Percentiles rank a stretch among this genome's conserved stretches.
Evolutionary conservation across 805 yeast species (phyloP).

Genomic region (Tetrapisispora taiwanensis): DNA sequence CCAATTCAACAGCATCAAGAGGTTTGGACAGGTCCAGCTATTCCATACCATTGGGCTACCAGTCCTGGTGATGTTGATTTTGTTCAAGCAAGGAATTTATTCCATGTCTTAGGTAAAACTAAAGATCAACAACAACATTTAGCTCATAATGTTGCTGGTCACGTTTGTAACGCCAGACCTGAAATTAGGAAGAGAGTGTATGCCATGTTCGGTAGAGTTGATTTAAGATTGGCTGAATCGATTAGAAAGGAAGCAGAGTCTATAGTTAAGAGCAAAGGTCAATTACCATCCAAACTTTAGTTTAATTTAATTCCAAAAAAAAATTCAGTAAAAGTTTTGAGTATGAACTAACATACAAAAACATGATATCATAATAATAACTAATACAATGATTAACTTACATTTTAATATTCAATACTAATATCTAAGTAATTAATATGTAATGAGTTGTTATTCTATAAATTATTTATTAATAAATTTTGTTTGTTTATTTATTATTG

Average conservation of each 20-base stretch:
- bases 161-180: conserved; percentile 57
- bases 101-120: conserved; percentile 65
- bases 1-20: conserved; percentile 58
- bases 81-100: conserved; percentile 66
- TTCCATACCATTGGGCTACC: conserved; percentile 79
- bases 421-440: too few species aligned
- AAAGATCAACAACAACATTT: conserved; percentile 75
- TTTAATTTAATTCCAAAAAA: not conserved
- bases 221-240: conserved; percentile 53
- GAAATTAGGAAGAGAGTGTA: conserved; percentile 70
- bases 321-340: not conserved
- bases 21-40: conserved; percentile 72
- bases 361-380: not conserved
- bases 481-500: too few species aligned
- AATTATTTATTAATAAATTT: too few species aligned
- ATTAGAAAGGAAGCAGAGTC: conserved; percentile 49
- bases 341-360: too few species aligned
- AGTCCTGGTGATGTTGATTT: conserved; percentile 55
- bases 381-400: too few species aligned
- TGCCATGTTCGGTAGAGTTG: conserved; percentile 65
- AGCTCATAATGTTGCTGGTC: conserved; percentile 74
- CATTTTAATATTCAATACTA: too few species aligned
- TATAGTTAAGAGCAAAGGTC: not conserved
- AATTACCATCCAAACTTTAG: conserved; percentile 3
- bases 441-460: too few species aligned